Percentiles rank a stretch among this genome's conserved stretches.
phyloP scores from a whole-genome alignment of 352 stramenopile genomes.

The Phytophthora sansomeana region DNA sequence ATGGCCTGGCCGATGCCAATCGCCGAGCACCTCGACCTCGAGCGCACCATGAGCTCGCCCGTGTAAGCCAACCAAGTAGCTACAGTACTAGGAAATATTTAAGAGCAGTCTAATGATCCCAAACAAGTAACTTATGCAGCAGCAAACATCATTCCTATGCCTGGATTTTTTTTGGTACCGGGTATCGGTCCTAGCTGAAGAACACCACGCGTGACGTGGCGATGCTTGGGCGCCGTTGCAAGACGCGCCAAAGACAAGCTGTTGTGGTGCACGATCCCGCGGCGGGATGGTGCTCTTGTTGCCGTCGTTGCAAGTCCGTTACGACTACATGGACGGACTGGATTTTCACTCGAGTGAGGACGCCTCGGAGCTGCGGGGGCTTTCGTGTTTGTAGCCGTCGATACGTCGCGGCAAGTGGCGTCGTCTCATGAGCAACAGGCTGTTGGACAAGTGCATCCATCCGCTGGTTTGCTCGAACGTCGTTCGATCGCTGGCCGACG shows the following conservation, averaged over 20 bases:
- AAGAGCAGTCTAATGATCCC: neutral
- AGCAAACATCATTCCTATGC: neutral
- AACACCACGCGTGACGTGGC: constrained; percentile 5
- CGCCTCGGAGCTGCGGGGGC: neutral
- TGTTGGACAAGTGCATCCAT: constrained; percentile 21
- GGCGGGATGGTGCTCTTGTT: constrained; percentile 4
- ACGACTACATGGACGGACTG: constrained; percentile 15
- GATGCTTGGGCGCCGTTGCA: neutral
- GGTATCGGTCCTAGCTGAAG: constrained; percentile 5
- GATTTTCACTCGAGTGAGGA: constrained; percentile 22
- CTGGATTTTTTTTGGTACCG: constrained; percentile 27
- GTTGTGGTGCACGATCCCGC: neutral
- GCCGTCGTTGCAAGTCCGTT: constrained; percentile 11
- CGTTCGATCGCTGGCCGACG: neutral
- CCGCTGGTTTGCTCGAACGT: constrained; percentile 15
- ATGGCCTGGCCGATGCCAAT: constrained; percentile 33
- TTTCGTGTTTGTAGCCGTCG: neutral
- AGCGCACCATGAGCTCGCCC: constrained; percentile 31
- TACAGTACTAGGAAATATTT: constrained; percentile 21
- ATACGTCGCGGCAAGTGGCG: constrained; percentile 1
- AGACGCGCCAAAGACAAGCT: constrained; percentile 18
- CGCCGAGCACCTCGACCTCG: constrained; percentile 27
- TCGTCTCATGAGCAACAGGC: constrained; percentile 23
- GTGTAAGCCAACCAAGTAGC: constrained; percentile 17
- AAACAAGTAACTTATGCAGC: constrained; percentile 30